These are phyloP conservation scores for Trichoderma sp. DNA, from an alignment of 2,329 filamentous ascomycete genomes.

Conservation along the genomic window DNA sequence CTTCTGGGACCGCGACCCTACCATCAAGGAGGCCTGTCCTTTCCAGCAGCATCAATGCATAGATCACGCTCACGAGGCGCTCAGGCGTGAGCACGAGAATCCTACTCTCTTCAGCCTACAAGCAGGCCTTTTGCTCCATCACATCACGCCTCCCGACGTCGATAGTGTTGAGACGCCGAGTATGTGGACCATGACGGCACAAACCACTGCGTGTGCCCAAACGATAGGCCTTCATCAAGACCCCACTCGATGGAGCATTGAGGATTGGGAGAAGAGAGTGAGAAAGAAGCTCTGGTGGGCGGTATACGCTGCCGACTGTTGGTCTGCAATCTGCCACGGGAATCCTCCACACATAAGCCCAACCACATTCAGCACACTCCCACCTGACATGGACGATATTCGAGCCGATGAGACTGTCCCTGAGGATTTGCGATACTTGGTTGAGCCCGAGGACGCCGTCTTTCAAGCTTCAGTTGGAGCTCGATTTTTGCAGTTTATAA, in stretches of 20 bases:
- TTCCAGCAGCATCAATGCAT: constrained; percentile 42
- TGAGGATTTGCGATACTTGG: constrained; percentile 33
- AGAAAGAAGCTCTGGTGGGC: constrained; percentile 48
- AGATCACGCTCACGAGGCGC: constrained; percentile 41
- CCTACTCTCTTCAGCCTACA: constrained; percentile 47
- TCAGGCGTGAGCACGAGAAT: constrained; percentile 46
- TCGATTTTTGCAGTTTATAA: constrained; percentile 38
- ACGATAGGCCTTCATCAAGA: constrained; percentile 47
- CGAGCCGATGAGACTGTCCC: constrained; percentile 42
- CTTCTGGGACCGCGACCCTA: constrained; percentile 40
- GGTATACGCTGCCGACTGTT: constrained; percentile 41
- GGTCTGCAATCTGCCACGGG: constrained; percentile 46
- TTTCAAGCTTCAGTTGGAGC: constrained; percentile 37
- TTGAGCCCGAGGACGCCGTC: constrained; percentile 32
- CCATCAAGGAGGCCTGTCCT: constrained; percentile 31
- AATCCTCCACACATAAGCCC: constrained; percentile 44
- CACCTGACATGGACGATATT: constrained; percentile 41
- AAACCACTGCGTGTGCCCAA: constrained; percentile 44
- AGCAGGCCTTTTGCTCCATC: constrained; percentile 44
- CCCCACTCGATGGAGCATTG: constrained; percentile 41
- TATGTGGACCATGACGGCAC: constrained; percentile 43
- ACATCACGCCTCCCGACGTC: constrained; percentile 44
- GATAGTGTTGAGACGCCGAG: constrained; percentile 47
- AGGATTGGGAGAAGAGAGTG: constrained; percentile 41
- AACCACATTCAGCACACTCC: constrained; percentile 40